Evolutionary conservation across 257 asterid genomes (phyloP).

Genomic region (Salvia splendens): DNA sequence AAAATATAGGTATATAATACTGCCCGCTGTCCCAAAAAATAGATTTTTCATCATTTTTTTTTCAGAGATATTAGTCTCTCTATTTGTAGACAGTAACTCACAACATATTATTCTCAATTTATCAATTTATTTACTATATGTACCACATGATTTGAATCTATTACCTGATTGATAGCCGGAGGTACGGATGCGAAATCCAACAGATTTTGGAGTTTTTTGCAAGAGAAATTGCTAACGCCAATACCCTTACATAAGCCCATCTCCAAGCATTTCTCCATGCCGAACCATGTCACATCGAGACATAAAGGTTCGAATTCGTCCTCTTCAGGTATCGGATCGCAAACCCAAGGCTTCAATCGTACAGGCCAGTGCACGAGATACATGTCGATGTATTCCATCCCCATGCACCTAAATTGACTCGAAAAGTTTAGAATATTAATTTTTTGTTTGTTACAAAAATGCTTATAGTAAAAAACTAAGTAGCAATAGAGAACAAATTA

Average conservation of each 20-base stretch:
- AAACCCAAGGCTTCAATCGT: constrained; percentile 62
- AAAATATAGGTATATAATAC: too few relatives aligned
- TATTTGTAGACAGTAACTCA: too few relatives aligned
- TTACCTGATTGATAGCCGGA: constrained; percentile 83
- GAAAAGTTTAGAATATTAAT: too few relatives aligned
- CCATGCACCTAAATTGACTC: constrained; percentile 48
- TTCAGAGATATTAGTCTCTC: too few relatives aligned
- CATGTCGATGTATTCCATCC: constrained; percentile 80
- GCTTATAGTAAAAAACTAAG: too few relatives aligned
- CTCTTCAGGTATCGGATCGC: constrained; percentile 54
- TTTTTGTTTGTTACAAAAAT: too few relatives aligned
- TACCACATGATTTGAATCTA: too few relatives aligned
- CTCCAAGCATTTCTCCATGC: constrained; percentile 78
- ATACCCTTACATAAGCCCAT: constrained; percentile 67
- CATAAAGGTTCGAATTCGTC: constrained; percentile 65
- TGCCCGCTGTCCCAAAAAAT: too few relatives aligned
- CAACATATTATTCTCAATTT: too few relatives aligned
- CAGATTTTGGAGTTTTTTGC: constrained; percentile 49
- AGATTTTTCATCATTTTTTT: too few relatives aligned
- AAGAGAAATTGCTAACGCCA: constrained; percentile 85
- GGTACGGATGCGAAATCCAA: constrained; percentile 49
- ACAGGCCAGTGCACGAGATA: constrained; percentile 94
- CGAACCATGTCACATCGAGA: constrained; percentile 64
- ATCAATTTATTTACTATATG: too few relatives aligned
- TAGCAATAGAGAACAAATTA: too few relatives aligned